Evolutionary conservation across 2,329 filamentous ascomycete species (phyloP), one percentile per base, ranked within the genome.

Genomic region (Pseudogymnoascus destructans): DNA sequence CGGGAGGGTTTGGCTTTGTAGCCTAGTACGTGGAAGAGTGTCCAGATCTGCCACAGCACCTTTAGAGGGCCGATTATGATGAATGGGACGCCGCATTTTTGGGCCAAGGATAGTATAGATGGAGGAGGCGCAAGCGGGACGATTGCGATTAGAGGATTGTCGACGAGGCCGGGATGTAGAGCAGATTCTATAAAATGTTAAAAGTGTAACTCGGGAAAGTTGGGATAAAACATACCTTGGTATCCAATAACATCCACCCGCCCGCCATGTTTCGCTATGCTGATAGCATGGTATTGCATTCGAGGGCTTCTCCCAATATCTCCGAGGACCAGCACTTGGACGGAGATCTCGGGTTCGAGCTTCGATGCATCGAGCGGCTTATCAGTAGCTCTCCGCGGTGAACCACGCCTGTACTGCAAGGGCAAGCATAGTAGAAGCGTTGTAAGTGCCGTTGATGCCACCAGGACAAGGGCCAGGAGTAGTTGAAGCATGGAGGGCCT

Each of bases 211-310:
- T 19, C 17, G 54, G 21, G 11, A 27, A 15, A 52, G 17, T 58
- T 80, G 57, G 11, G 38, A 57, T 25, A 15, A 27, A 23, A 49
- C 11, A 27, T 70, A 91, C 89, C 89, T 69, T 85, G 77, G 69
- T 96, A 97, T 49, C 92, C 93, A 64, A 98, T 85, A 10, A 98
- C 74, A 69, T 92, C 84, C 17, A 96, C 92, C 32, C 79, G 78
- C 5, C 84, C 86, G 21, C 89, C 89, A 67, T 90, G 84, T 66
- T 85, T 87, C 38, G 89, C 89, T 66, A 97, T 84, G 70, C 92
- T 97, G 64, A 95, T 76, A 17, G 92, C 92, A 78, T 98, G 93
- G 67, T 98, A 97, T 69, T 97, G 91, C 92, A 98, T 98, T 59
- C 93, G 89, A 55, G 93, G 93, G 69, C 92, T 97, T 49, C 91